Conservation (phyloP, 768 basidiomycete genomes). For the Chalciporus pseudorubinellus region DNA sequence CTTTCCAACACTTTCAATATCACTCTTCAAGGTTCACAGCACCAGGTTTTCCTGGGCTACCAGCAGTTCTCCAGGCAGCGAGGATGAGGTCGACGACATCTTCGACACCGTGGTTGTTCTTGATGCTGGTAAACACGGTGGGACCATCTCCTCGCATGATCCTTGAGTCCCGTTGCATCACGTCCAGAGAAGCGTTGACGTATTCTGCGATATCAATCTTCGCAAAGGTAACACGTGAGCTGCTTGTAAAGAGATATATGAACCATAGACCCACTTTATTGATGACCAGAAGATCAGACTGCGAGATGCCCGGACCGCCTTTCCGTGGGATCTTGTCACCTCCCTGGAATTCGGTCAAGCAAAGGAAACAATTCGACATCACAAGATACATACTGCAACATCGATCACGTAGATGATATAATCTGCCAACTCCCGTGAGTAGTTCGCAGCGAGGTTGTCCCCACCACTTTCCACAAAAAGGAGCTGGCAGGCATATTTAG, state of each 20-base stretch:
- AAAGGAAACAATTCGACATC: background rate
- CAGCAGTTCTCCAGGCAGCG: conserved; percentile 84
- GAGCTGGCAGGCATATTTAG: conserved; percentile 84
- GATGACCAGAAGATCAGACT: conserved; percentile 90
- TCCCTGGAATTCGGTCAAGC: conserved; percentile 50
- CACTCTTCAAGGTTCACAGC: conserved; percentile 20
- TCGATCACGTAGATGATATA: conserved; percentile 96
- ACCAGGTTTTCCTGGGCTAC: conserved; percentile 63
- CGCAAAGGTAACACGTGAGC: background rate
- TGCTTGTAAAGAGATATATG: background rate
- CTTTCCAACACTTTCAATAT: background rate
- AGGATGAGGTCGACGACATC: conserved; percentile 80
- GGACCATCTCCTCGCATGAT: conserved; percentile 94
- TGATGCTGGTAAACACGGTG: conserved; percentile 86
- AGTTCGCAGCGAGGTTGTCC: conserved; percentile 96
- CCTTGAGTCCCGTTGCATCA: conserved; percentile 92
- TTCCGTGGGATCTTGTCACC: conserved; percentile 99
- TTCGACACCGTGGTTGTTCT: conserved; percentile 72
- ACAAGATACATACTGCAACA: conserved; percentile 56
- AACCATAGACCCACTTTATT: conserved; percentile 77
- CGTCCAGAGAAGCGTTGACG: conserved; percentile 88
- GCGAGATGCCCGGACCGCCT: conserved; percentile 96
- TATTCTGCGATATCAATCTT: conserved; percentile 92
- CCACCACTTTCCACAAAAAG: conserved; percentile 96
- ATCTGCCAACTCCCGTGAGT: conserved; percentile 93